Base-by-base conservation (phyloP, 208 protist species). In the Leishmania lainsoni region DNA sequence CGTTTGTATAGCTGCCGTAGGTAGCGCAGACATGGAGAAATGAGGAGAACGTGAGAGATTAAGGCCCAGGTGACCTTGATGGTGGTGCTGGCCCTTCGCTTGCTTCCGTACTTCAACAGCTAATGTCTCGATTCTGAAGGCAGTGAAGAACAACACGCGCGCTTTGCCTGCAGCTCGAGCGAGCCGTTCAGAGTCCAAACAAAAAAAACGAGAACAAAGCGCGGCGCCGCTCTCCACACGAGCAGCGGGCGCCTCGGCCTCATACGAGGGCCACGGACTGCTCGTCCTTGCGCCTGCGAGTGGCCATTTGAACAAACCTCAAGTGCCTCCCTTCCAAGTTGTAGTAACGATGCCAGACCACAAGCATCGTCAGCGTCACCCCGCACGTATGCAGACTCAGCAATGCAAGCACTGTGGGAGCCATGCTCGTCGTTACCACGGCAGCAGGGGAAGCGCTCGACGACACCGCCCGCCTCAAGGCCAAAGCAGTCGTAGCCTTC, bases 261-360 rank as follows among this genome's bases (percentile, higher is more conserved):
- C 59, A 66, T 5, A 91, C 83, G 14, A 79, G 42, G 1, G 78
- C 59, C 14, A 86, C 78, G 0, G 78, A 59, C 61, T 87, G 74
- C 63, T 78, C 81, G 61, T 91, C 89, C 5, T 39, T 77, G 45
- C 89, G 90, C 81, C 90, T 93, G 35, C 85, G 85, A 52, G 83
- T 83, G 6, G 90, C 88, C 85, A 91, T 91, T 39, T 86, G 86
- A 48, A 97, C 78, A 83, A 97, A 97, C 76, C 88, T 84, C 59
- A 95, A 72, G 77, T 97, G 90, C 26, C 81, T 86, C 10, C 90
- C 93, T 1, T 93, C 88, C 3, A 97, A 75, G 58, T 90, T 93
- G 86, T 97, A 97, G 48, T 79, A 81, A 1, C 80, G 76, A 10
- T 68, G 48, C 92, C 93, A 97, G 14, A 87, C 74, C 20, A 73